These are phyloP conservation scores for Microcos paniculata DNA, from an alignment of 345 rosid species.

Conservation along the genomic window DNA sequence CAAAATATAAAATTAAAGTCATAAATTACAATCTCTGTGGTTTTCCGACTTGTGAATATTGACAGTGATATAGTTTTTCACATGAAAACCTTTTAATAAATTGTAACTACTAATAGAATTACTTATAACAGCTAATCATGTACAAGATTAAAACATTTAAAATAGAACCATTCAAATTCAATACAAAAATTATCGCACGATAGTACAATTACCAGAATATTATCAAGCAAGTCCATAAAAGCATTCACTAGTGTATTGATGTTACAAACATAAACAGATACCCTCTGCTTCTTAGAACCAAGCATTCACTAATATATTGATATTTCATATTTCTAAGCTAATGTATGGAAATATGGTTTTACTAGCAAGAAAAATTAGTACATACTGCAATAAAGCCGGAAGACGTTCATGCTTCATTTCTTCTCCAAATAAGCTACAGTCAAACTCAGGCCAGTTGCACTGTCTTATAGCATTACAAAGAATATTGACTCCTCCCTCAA, in stretches of 20 bases:
- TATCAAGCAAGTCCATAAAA: too few species aligned
- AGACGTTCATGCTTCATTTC: constrained; percentile 17
- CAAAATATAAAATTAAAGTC: background rate
- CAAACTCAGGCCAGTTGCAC: constrained; percentile 17
- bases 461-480: constrained; percentile 36
- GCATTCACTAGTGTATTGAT: background rate
- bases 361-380: constrained; percentile 8
- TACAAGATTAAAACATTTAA: too few species aligned
- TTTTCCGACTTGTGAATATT: too few species aligned
- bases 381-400: constrained; percentile 32
- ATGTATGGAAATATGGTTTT: background rate
- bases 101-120: too few species aligned
- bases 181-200: too few species aligned
- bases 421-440: constrained; percentile 28
- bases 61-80: too few species aligned
- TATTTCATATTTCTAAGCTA: background rate
- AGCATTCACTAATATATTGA: background rate
- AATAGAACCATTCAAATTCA: too few species aligned
- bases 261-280: background rate
- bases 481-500: constrained; percentile 44
- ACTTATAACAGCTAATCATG: too few species aligned
- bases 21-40: too few species aligned
- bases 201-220: too few species aligned
- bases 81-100: too few species aligned
- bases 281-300: background rate